Base-by-base conservation (phyloP, 2,329 filamentous ascomycete genomes). In the Fusarium sp. region DNA sequence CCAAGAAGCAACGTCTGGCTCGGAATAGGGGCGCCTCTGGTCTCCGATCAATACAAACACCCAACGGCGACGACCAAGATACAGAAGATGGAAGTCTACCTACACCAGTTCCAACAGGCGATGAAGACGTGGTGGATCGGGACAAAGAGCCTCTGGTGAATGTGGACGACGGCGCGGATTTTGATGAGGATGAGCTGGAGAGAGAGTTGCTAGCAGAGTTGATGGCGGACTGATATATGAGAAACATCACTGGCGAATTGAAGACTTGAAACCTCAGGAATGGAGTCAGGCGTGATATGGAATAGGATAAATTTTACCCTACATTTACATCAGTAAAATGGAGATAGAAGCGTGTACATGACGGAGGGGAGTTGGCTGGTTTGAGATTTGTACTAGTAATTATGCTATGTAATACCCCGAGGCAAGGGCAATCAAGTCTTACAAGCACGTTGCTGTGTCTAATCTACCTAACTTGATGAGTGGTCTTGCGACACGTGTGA, bases 201-300 rank as follows among this genome's bases (percentile, higher is more conserved):
- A 88, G 89, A 42, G 90, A 91, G 75, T 84, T 93, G 79, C 83
- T 90, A 77, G 90, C 89, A 3, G 90, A 89, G 72, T 83, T 91
- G 72, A 89, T 90, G 75, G 80, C 81, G 22, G 79, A 79, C 75
- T 39, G 80, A 77, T 32, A 28, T n/a, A 28, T 41, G 51, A 77
- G 90, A 89, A 3, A 90, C 89, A 73, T 83, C 91, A 72, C 88
- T 90, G 74, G 80, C 81, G 22, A 79, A 78, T 72, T 38, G 78
- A 79, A 63, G 77, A 60, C 48, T 50, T 59, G 69, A 54, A 45
- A 35, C 61, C 66, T 51, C 36, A 30, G 65, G 53, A 54, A 55
- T 47, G 55, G 50, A 47, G 55, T 62, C 30, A 51, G 51, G 53
- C 44, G 54, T 20, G 47, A 32, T 28, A 48, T 38, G 56, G 51